Evolutionary conservation across 495 filamentous ascomycete species (phyloP), one percentile per base, ranked within the genome.

Genomic region (Penicillium coffeae): DNA sequence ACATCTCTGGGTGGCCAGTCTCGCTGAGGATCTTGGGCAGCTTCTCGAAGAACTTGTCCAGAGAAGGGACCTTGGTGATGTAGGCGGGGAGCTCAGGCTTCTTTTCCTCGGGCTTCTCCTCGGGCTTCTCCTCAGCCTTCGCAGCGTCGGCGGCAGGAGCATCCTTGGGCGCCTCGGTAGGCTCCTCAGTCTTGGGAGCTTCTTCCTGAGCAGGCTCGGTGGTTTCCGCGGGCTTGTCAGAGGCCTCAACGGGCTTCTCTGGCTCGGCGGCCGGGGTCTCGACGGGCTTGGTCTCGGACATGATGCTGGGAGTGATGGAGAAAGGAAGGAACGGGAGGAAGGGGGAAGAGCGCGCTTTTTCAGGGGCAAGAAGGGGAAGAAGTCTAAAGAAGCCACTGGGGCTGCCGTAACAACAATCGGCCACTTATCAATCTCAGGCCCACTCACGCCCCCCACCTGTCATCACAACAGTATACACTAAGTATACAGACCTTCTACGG

Each of bases 1-100:
- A 95, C 71, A 94, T 82, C 65, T 93, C 87, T 33, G 67, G 61
- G 58, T 91, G 75, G 21, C 69, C 68, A 7, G 76, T 66, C 25
- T 71, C 68, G 20, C 60, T 58, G 40, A 83, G 60, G 45, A 86
- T 71, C 35, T 50, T 27, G 3, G 69, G 66, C 9, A 75, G 66
- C 9, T 62, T 54, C 4, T 68, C 60, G 32, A 74, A 74, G 46
- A 75, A 60, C 45, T 70, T 53, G 30, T 39, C 47, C 41, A 75
- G 53, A 8, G 58, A 61, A 1, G 70, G 66, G 38, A 62, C 66
- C 10, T 66, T 73, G 35, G 58, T 62, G 38, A 75, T 52, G 35
- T 73, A 75, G 12, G 56, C 60, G 12, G 25, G 25, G 10, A 30
- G 25, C 20, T 64, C 58, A 10, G 55, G 49, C 43, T 58, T 47